Conservation (phyloP, 1,284 basidiomycete species). For the Cryptococcus wingfieldii region DNA sequence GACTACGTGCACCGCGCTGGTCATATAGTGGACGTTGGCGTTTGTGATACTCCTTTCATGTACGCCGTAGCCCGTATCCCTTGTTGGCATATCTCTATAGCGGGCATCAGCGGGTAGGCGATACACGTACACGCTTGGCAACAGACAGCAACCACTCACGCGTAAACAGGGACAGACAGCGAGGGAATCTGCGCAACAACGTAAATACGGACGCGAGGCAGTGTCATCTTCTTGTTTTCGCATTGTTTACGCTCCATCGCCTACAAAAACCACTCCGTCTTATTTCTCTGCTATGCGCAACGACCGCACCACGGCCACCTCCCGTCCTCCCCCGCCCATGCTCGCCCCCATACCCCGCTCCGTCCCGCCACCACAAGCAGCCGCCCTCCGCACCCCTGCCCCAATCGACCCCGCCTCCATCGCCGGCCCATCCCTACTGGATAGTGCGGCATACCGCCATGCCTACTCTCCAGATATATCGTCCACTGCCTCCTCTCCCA, state of each 20-base stretch:
- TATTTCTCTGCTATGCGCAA: no score
- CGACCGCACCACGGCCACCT: neutral
- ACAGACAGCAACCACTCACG: no score
- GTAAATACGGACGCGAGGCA: no score
- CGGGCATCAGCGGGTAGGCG: no score
- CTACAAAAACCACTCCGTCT: no score
- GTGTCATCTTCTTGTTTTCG: neutral
- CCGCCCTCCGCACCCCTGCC: neutral
- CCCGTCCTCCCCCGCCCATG: neutral
- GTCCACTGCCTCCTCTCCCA: slow-evolving; percentile 3
- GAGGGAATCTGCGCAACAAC: neutral
- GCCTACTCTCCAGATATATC: neutral
- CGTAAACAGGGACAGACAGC: neutral
- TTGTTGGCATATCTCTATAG: no score
- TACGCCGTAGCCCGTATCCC: no score
- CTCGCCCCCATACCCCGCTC: neutral
- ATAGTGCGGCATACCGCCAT: slow-evolving; percentile 1
- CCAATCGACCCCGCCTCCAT: neutral
- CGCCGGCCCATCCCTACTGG: slow-evolving; percentile 7
- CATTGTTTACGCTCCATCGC: neutral
- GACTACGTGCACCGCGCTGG: no score
- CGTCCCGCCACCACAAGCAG: neutral
- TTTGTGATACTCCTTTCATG: no score
- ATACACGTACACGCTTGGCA: no score
- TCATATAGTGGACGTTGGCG: no score